phyloP scores from a whole-genome alignment of 192 early-diverging fungal species.

The Coemansia sp. region DNA sequence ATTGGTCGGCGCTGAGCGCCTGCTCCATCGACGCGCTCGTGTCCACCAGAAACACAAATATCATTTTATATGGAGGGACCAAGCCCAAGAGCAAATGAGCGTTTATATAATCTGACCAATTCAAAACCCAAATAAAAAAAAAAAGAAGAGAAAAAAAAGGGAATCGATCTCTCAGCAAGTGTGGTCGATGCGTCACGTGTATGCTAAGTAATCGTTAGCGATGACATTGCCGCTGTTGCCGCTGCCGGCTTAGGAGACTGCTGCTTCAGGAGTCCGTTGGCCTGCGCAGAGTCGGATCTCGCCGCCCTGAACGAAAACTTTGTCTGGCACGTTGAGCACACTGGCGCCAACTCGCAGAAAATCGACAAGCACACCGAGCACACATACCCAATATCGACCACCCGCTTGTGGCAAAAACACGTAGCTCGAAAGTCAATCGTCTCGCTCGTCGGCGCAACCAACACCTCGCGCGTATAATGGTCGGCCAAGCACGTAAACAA shows the following conservation, averaged over 20 bases:
- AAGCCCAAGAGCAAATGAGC: not conserved
- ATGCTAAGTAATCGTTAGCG: not conserved
- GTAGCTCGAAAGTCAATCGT: constrained; percentile 92
- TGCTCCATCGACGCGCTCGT: constrained; percentile 84
- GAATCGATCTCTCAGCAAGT: not conserved
- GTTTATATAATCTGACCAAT: too few relatives aligned
- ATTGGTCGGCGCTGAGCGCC: constrained; percentile 22
- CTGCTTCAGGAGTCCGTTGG: constrained; percentile 8
- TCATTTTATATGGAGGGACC: constrained; percentile 31
- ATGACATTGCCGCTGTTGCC: constrained; percentile 6
- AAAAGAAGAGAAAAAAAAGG: not conserved
- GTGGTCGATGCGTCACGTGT: not conserved
- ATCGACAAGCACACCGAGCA: constrained; percentile 98
- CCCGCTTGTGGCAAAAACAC: constrained; percentile 96
- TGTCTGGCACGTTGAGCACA: constrained; percentile 80
- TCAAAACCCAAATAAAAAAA: not conserved
- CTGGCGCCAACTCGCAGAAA: constrained; percentile 72
- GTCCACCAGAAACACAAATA: constrained; percentile 79
- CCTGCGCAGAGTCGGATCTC: constrained; percentile 17
- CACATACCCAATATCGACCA: constrained; percentile 95
- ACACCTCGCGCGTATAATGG: constrained; percentile 67
- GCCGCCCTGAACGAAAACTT: constrained; percentile 67
- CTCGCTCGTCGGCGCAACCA: constrained; percentile 76
- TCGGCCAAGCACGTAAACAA: constrained; percentile 85
- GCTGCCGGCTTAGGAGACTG: constrained; percentile 1